A percentile compares a stretch with the other conserved stretches of the same genome.
phyloP scores from a whole-genome alignment of 1,284 basidiomycete species.

The Trichosporon faecale region DNA sequence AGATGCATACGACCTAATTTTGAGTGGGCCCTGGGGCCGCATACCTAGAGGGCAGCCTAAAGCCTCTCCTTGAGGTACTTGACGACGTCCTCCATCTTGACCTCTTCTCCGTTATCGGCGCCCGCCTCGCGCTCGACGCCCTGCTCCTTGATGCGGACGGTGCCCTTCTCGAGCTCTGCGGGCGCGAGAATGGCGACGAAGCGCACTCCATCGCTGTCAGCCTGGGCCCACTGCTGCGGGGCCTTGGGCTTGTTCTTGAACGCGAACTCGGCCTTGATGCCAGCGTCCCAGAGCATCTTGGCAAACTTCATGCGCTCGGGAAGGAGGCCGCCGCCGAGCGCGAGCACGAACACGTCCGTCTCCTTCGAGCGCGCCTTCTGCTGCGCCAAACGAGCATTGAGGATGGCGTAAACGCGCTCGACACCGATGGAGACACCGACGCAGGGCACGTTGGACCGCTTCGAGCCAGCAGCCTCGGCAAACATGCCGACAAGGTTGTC shows the following conservation, averaged over 20 bases:
- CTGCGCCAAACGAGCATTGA: slow-evolving; percentile 81
- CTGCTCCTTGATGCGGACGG: slow-evolving; percentile 91
- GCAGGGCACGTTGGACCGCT: slow-evolving; percentile 68
- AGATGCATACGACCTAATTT: too few relatives aligned
- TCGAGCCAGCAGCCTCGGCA: slow-evolving; percentile 68
- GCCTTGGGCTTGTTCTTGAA: slow-evolving; percentile 88
- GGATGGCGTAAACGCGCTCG: slow-evolving; percentile 90
- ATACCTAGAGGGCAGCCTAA: too few relatives aligned
- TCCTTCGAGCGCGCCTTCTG: slow-evolving; percentile 71
- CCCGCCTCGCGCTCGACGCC: slow-evolving; percentile 63
- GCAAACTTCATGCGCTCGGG: slow-evolving; percentile 81
- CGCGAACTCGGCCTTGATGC: slow-evolving; percentile 92
- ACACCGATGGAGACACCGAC: slow-evolving; percentile 91
- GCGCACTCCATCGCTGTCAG: slow-evolving; percentile 87
- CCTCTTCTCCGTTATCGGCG: slow-evolving; percentile 64
- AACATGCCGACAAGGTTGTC: slow-evolving; percentile 97
- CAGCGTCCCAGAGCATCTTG: slow-evolving; percentile 76
- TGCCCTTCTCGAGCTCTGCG: slow-evolving; percentile 76
- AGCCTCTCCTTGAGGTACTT: slow-evolving; percentile 58
- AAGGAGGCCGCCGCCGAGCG: slow-evolving; percentile 76
- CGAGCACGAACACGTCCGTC: slow-evolving; percentile 92
- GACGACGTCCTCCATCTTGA: slow-evolving; percentile 67
- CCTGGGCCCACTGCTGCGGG: slow-evolving; percentile 80
- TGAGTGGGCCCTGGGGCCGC: too few relatives aligned
- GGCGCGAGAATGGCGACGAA: slow-evolving; percentile 87